Evolutionary conservation across 1,284 basidiomycete genomes (phyloP).

Genomic region (Bondarzewia mesenterica): DNA sequence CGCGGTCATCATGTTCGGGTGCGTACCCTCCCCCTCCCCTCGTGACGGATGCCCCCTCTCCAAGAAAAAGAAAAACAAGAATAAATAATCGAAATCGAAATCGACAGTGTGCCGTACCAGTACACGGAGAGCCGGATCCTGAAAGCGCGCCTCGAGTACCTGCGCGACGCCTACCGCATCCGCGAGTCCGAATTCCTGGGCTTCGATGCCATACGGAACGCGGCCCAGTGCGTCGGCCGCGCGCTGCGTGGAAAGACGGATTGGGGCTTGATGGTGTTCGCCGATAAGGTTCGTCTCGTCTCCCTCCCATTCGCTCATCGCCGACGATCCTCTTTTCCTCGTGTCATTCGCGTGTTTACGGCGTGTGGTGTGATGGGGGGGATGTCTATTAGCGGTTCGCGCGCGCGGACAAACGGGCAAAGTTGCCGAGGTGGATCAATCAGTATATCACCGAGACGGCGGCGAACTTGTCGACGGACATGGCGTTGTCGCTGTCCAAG

Average conservation of each 20-base stretch:
- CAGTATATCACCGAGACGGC: conserved; percentile 98
- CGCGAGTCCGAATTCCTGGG: conserved; percentile 98
- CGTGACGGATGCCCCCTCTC: too few species aligned
- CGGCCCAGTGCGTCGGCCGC: conserved; percentile 97
- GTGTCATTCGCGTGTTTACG: background rate
- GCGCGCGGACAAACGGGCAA: conserved; percentile 91
- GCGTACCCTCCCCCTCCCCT: too few species aligned
- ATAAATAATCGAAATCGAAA: too few species aligned
- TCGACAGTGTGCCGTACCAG: conserved; percentile 92
- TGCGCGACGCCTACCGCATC: conserved; percentile 97
- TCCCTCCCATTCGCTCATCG: background rate
- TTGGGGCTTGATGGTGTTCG: conserved; percentile 99
- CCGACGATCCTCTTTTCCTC: conserved; percentile 3
- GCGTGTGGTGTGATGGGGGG: background rate
- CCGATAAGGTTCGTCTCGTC: conserved; percentile 76
- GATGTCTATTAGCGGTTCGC: conserved; percentile 82
- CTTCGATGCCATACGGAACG: conserved; percentile 99
- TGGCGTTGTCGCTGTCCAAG: conserved; percentile 94
- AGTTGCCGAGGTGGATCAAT: conserved; percentile 98
- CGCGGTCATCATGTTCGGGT: conserved; percentile 99
- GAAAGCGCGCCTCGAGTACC: conserved; percentile 94
- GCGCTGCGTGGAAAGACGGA: conserved; percentile 98
- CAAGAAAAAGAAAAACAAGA: too few species aligned
- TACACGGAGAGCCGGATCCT: conserved; percentile 98
- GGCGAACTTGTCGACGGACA: conserved; percentile 96